These are phyloP conservation scores for Cerrena zonata DNA, from an alignment of 1,284 basidiomycete genomes.

Conservation along the genomic window DNA sequence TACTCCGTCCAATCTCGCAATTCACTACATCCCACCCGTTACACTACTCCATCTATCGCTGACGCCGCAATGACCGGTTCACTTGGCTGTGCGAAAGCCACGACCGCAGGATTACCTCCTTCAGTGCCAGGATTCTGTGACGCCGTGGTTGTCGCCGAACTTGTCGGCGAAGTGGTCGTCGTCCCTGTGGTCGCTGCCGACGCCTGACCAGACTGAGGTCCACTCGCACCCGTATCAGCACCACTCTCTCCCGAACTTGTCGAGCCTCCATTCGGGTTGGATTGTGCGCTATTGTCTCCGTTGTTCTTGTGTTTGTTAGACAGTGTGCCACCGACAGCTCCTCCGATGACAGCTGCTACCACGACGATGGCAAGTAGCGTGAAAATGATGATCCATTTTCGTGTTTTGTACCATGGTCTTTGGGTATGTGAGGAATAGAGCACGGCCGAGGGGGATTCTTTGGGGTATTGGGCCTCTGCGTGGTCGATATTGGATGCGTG, in stretches of 20 bases:
- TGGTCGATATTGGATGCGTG: constrained; percentile 16
- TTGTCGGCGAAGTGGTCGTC: not conserved
- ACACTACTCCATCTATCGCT: no score
- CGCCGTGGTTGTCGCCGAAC: not conserved
- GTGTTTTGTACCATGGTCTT: constrained; percentile 31
- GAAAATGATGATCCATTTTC: constrained; percentile 34
- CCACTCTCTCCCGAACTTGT: not conserved
- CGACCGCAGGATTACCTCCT: not conserved
- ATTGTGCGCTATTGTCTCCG: not conserved
- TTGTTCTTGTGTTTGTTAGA: constrained; percentile 24
- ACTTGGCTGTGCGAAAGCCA: not conserved
- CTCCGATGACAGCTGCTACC: constrained; percentile 53
- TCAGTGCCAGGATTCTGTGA: not conserved
- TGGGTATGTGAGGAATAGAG: constrained; percentile 5
- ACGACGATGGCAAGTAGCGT: constrained; percentile 35
- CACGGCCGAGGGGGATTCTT: constrained; percentile 12
- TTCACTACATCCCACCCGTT: no score
- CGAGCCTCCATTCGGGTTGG: not conserved
- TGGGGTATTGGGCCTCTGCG: constrained; percentile 17
- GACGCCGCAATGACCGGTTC: not conserved
- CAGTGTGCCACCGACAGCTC: constrained; percentile 51
- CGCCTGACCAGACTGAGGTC: not conserved
- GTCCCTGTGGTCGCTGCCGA: not conserved
- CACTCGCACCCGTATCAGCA: not conserved
- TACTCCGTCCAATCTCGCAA: no score